phyloP scores from a whole-genome alignment of 176 grass and related monocot species.

The Eremochloa ophiuroides region DNA sequence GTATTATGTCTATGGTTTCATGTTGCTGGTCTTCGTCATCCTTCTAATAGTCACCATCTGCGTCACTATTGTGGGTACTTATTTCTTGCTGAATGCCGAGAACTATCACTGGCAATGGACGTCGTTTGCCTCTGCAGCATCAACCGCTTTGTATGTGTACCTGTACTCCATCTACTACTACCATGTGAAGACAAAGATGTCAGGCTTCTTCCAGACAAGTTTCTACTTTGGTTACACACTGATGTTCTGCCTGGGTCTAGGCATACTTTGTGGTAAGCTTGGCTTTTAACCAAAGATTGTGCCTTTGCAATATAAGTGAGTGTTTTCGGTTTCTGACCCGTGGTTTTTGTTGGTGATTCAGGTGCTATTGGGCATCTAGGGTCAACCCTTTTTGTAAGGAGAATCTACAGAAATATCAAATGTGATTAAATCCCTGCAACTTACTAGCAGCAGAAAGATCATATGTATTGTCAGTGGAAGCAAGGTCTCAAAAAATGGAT shows the following conservation, averaged over 20 bases:
- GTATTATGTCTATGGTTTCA: constrained; percentile 87
- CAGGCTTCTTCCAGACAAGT: constrained; percentile 87
- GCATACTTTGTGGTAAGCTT: constrained; percentile 67
- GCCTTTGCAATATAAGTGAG: background rate
- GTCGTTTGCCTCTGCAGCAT: constrained; percentile 71
- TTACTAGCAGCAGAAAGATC: background rate
- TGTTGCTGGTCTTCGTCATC: constrained; percentile 84
- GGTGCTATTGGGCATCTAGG: constrained; percentile 70
- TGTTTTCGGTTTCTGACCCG: background rate
- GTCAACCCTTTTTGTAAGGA: constrained; percentile 70
- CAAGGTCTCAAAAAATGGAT: constrained; percentile 23
- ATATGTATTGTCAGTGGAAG: constrained; percentile 16
- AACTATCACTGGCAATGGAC: constrained; percentile 93
- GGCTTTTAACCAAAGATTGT: background rate
- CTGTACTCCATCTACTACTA: constrained; percentile 81
- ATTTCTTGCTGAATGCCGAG: constrained; percentile 86
- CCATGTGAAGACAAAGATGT: constrained; percentile 86
- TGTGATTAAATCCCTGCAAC: constrained; percentile 42
- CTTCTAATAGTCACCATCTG: constrained; percentile 76
- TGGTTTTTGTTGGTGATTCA: constrained; percentile 11
- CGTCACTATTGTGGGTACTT: constrained; percentile 79
- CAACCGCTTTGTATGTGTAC: constrained; percentile 73
- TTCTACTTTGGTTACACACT: constrained; percentile 90
- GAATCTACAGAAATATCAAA: constrained; percentile 81
- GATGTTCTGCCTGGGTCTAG: constrained; percentile 86